These are phyloP conservation scores for Breviolum minutum DNA, from an alignment of 73 alveolate species.

Conservation along the genomic window DNA sequence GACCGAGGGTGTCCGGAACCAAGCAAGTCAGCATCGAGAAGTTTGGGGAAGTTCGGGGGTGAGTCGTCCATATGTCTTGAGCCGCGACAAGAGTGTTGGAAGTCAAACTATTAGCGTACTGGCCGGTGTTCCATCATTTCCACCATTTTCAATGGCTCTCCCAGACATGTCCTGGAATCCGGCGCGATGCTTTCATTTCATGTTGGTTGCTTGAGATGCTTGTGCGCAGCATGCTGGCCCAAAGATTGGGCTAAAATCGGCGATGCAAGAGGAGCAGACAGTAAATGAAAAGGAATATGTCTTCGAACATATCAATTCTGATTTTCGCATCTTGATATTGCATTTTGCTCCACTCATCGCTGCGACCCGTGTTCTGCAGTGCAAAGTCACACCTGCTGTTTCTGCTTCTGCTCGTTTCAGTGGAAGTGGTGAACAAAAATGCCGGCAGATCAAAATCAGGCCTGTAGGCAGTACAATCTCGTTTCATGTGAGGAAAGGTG, in stretches of 20 bases:
- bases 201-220: not conserved
- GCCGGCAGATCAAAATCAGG: conserved; percentile 60
- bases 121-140: too few relatives aligned
- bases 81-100: too few relatives aligned
- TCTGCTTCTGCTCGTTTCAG: conserved; percentile 62
- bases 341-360: conserved; percentile 14
- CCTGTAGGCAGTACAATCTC: not conserved
- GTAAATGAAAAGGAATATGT: not conserved
- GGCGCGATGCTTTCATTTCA: not conserved
- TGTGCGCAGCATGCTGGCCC: conserved; percentile 48
- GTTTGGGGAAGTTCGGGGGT: too few relatives aligned
- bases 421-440: not conserved
- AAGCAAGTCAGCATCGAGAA: not conserved
- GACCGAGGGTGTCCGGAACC: not conserved
- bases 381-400: conserved; percentile 37
- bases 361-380: conserved; percentile 26
- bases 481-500: not conserved
- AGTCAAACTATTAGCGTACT: too few relatives aligned
- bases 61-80: too few relatives aligned
- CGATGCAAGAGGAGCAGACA: conserved; percentile 55
- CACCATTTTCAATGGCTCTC: too few relatives aligned
- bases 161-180: too few relatives aligned
- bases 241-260: conserved; percentile 47
- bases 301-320: too few relatives aligned
- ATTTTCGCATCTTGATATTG: not conserved